Percentiles rank a stretch among this genome's conserved stretches.
Evolutionary conservation across 306 rosid species (phyloP).

Genomic region (Leucaena leucocephala): DNA sequence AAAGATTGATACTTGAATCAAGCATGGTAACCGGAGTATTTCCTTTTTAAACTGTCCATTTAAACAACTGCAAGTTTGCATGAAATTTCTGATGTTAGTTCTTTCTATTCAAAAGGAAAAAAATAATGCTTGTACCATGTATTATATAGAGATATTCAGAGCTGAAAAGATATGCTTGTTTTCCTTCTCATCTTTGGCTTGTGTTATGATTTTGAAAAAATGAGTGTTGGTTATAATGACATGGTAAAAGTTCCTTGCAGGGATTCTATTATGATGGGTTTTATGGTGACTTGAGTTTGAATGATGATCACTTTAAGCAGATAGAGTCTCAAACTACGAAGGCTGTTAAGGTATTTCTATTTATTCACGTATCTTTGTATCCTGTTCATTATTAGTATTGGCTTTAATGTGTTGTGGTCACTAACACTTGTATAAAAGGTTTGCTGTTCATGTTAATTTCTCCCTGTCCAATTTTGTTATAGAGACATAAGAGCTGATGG

Average conservation of each 20-base stretch:
- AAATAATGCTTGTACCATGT: background rate
- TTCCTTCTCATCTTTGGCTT: background rate
- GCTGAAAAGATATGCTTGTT: background rate
- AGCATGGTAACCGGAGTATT: background rate
- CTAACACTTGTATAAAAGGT: background rate
- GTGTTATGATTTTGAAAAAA: background rate
- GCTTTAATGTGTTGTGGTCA: background rate
- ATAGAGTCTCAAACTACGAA: conserved; percentile 67
- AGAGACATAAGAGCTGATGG: background rate
- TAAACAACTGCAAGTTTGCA: background rate
- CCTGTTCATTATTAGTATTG: background rate
- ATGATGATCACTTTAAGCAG: conserved; percentile 87
- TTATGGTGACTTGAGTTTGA: conserved; percentile 88
- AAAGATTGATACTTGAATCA: background rate
- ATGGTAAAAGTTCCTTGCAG: conserved; percentile 45
- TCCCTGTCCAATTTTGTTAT: background rate
- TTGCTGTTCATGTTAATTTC: background rate
- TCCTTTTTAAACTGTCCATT: background rate
- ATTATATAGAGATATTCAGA: background rate
- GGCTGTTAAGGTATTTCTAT: conserved; percentile 69
- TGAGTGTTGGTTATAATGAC: background rate
- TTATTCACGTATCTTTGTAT: conserved; percentile 14
- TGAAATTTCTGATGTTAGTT: background rate
- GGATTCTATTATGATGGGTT: conserved; percentile 94
- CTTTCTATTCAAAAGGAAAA: background rate